Evolutionary conservation across 257 asterid species (phyloP).

Genomic region (Nicotiana obtusifolia): DNA sequence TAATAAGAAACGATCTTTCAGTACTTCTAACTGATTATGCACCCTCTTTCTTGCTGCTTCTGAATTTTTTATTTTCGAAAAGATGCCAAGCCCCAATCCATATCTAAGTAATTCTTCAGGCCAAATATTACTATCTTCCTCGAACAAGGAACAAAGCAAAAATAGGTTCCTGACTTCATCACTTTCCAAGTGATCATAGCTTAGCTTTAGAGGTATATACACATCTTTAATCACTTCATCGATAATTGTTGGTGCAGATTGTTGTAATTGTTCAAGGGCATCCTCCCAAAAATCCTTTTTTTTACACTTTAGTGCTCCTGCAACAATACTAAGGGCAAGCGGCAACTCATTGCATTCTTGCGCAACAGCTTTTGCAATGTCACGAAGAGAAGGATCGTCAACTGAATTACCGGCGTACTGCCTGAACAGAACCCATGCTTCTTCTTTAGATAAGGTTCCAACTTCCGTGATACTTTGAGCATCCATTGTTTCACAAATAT

Average conservation of each 20-base stretch:
- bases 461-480: neutral
- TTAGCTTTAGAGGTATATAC: constrained; percentile 14
- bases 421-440: constrained; percentile 25
- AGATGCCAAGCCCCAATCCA: constrained; percentile 19
- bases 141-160: constrained; percentile 23
- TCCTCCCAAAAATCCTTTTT: constrained; percentile 4
- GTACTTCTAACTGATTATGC: neutral
- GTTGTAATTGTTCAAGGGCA: constrained; percentile 11
- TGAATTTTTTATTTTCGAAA: neutral
- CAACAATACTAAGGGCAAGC: constrained; percentile 25
- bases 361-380: constrained; percentile 13
- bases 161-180: constrained; percentile 17
- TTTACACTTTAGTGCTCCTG: constrained; percentile 6
- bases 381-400: neutral
- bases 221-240: constrained; percentile 2
- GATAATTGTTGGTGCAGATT: neutral
- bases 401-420: constrained; percentile 1
- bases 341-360: constrained; percentile 23
- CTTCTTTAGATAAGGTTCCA: constrained; percentile 8
- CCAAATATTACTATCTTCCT: constrained; percentile 14
- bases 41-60: constrained; percentile 14
- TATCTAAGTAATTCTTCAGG: constrained; percentile 15
- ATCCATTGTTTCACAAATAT: constrained; percentile 12
- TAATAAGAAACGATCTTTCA: constrained; percentile 18
- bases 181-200: constrained; percentile 20